A percentile compares a stretch with the other conserved stretches of the same genome.
Conservation (phyloP, 208 protist species). For the Herpetomonas tarakana region DNA sequence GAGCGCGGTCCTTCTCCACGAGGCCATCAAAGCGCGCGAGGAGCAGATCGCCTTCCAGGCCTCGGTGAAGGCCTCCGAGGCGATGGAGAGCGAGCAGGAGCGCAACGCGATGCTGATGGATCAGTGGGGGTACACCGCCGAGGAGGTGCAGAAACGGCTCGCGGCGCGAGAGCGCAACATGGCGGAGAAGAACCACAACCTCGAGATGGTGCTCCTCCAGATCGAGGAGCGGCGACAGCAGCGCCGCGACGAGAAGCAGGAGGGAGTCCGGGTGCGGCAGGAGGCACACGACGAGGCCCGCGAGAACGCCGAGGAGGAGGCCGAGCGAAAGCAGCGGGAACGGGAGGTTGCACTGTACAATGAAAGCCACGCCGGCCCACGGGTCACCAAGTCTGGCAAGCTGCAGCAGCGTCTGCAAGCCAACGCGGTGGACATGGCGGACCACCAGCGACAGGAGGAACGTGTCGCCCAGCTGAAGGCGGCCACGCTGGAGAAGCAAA, state of each 20-base stretch:
- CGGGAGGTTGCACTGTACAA: constrained; percentile 46
- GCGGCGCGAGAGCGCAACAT: constrained; percentile 47
- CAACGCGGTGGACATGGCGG: constrained; percentile 24
- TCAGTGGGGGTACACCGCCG: constrained; percentile 41
- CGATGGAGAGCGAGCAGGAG: constrained; percentile 18
- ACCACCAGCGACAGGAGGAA: constrained; percentile 31
- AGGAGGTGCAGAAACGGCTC: constrained; percentile 45
- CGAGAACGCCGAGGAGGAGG: constrained; percentile 47
- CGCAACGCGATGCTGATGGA: constrained; percentile 32
- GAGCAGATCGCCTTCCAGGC: constrained; percentile 67
- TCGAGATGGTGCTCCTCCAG: constrained; percentile 66
- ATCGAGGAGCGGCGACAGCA: constrained; percentile 45
- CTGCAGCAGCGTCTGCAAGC: constrained; percentile 39
- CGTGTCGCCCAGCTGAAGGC: constrained; percentile 35
- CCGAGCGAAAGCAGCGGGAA: constrained; percentile 22
- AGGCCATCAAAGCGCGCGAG: constrained; percentile 60
- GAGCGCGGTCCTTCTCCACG: constrained; percentile 54
- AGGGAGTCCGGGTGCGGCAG: constrained; percentile 19
- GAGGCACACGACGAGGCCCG: constrained; percentile 61
- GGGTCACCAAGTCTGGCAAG: constrained; percentile 40
- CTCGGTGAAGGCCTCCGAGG: constrained; percentile 26
- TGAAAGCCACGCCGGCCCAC: constrained; percentile 23
- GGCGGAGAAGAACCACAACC: constrained; percentile 65
- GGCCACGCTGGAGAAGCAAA: constrained; percentile 17
- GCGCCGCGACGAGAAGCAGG: constrained; percentile 32